Evolutionary conservation across 2,329 filamentous ascomycete species (phyloP).

Genomic region (Cercospora beticola): DNA sequence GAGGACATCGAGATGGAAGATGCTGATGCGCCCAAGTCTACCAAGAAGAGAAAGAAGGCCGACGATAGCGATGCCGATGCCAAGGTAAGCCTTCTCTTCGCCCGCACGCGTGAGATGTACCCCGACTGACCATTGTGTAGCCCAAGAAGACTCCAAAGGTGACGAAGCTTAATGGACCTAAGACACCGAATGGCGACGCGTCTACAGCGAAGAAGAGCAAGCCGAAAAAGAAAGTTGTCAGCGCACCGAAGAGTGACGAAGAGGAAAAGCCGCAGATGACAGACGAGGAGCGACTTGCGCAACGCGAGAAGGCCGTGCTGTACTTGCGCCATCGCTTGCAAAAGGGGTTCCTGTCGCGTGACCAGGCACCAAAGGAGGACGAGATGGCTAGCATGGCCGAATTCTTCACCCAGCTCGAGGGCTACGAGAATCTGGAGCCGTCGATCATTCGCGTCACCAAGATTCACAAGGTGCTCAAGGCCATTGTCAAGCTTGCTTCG

Average conservation of each 20-base stretch:
- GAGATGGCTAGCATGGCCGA: slow-evolving; percentile 79
- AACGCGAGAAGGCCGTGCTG: slow-evolving; percentile 69
- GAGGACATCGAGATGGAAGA: slow-evolving; percentile 59
- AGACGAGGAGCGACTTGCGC: slow-evolving; percentile 55
- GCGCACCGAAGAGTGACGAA: slow-evolving; percentile 55
- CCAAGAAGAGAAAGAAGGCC: slow-evolving; percentile 80
- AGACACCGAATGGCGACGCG: slow-evolving; percentile 41
- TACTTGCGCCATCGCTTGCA: slow-evolving; percentile 94
- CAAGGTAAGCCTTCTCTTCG: slow-evolving; percentile 48
- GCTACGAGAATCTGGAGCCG: slow-evolving; percentile 76
- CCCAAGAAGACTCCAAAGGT: slow-evolving; percentile 53
- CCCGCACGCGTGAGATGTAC: background rate
- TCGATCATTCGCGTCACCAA: slow-evolving; percentile 88
- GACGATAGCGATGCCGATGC: slow-evolving; percentile 67
- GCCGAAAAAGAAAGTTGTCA: slow-evolving; percentile 60
- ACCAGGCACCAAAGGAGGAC: slow-evolving; percentile 80
- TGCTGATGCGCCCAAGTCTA: slow-evolving; percentile 58
- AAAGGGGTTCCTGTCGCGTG: slow-evolving; percentile 84
- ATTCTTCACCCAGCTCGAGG: slow-evolving; percentile 77
- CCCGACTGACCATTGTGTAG: slow-evolving; percentile 38
- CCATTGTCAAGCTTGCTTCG: slow-evolving; percentile 79
- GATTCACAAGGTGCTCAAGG: slow-evolving; percentile 98
- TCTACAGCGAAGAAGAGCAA: slow-evolving; percentile 48
- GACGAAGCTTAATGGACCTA: slow-evolving; percentile 48
- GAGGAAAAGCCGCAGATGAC: slow-evolving; percentile 58